These are phyloP conservation scores for Hippophae gyantsensis DNA, from an alignment of 306 rosid species.

Conservation along the genomic window DNA sequence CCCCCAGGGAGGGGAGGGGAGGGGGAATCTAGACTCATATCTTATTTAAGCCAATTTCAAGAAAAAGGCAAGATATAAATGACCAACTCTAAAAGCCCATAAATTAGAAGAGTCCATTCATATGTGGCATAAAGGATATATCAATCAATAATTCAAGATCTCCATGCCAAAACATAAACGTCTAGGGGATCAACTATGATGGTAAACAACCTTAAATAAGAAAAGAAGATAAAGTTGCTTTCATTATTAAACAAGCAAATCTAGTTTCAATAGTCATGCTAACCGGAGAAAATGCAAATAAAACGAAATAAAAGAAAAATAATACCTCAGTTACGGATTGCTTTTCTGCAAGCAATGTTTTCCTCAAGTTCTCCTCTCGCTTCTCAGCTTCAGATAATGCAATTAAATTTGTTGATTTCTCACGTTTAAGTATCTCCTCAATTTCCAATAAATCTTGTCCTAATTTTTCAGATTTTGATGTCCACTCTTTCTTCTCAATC, in stretches of 20 bases:
- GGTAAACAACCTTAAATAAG: neutral
- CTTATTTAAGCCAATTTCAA: too few relatives aligned
- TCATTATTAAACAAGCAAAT: too few relatives aligned
- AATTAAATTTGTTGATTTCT: slow-evolving; percentile 62
- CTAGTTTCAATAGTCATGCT: neutral
- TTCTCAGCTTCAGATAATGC: slow-evolving; percentile 61
- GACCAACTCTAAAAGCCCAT: too few relatives aligned
- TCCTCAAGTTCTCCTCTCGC: slow-evolving; percentile 65
- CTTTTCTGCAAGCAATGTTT: slow-evolving; percentile 53
- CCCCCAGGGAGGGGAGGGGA: too few relatives aligned
- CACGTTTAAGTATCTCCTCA: slow-evolving; percentile 74
- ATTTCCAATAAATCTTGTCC: slow-evolving; percentile 57
- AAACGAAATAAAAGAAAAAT: slow-evolving; percentile 14
- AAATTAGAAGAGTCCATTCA: too few relatives aligned
- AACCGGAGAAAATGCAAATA: neutral
- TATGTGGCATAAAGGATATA: too few relatives aligned
- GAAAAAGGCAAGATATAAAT: too few relatives aligned
- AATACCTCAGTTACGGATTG: slow-evolving; percentile 63
- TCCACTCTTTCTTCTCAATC: slow-evolving; percentile 77
- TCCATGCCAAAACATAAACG: too few relatives aligned
- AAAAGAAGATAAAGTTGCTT: too few relatives aligned
- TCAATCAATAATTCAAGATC: too few relatives aligned
- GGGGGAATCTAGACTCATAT: too few relatives aligned
- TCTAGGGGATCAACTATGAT: too few relatives aligned
- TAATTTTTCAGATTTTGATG: slow-evolving; percentile 44